These are phyloP conservation scores for Monilinia aucupariae DNA, from an alignment of 2,329 filamentous ascomycete genomes.

Conservation along the genomic window DNA sequence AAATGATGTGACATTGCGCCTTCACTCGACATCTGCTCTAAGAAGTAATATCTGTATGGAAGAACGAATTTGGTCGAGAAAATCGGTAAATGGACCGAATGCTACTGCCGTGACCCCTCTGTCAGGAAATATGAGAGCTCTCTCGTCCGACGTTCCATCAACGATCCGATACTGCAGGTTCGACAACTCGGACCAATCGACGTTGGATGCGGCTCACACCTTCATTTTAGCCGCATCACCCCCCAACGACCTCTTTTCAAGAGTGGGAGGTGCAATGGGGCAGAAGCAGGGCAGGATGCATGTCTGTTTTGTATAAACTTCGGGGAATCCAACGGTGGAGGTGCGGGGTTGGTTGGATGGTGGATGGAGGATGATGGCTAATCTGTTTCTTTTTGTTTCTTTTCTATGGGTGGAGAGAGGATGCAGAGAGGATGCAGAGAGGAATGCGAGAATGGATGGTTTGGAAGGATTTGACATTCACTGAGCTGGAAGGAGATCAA, in stretches of 20 bases:
- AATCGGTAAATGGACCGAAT: slow-evolving; percentile 9
- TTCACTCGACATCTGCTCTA: neutral
- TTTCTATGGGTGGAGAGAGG: neutral
- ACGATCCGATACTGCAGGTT: neutral
- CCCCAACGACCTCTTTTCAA: slow-evolving; percentile 3
- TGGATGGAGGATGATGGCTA: neutral
- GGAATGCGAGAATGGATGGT: neutral
- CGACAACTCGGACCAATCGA: neutral
- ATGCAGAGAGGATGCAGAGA: neutral
- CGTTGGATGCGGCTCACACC: slow-evolving; percentile 10
- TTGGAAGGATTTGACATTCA: neutral
- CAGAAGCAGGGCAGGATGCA: neutral
- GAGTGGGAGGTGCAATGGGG: neutral
- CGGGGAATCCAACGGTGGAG: neutral
- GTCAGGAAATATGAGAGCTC: slow-evolving; percentile 5
- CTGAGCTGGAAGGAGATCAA: neutral
- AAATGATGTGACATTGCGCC: neutral
- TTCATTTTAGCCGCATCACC: slow-evolving; percentile 13
- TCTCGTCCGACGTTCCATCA: neutral
- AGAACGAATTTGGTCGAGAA: neutral
- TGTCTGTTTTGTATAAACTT: neutral
- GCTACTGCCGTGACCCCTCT: slow-evolving; percentile 6
- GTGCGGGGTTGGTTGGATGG: neutral
- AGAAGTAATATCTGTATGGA: neutral
- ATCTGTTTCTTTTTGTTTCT: no score